A percentile compares a stretch with the other conserved stretches of the same genome.
These are phyloP conservation scores for Neonectria neomacrospora DNA, from an alignment of 2,329 filamentous ascomycete species.

Conservation along the genomic window DNA sequence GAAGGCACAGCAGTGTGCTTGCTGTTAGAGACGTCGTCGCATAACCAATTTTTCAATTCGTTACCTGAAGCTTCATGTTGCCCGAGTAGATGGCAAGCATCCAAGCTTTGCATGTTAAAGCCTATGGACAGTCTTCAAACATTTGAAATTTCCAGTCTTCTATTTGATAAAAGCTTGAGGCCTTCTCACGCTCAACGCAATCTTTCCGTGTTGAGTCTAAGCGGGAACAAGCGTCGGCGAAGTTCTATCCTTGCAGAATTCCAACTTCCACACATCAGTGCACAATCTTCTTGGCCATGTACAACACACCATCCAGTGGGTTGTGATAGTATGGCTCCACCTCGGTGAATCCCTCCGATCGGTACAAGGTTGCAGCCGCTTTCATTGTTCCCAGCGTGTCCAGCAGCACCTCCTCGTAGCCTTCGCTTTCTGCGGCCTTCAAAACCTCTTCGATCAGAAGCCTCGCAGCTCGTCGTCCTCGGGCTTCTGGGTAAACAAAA, in stretches of 20 bases:
- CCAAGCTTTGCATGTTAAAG: too few species aligned
- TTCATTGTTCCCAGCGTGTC: slow-evolving; percentile 42
- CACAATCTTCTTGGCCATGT: slow-evolving; percentile 31
- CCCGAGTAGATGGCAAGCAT: too few species aligned
- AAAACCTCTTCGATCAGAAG: slow-evolving; percentile 35
- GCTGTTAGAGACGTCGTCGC: too few species aligned
- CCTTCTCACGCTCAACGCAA: too few species aligned
- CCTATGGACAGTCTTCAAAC: too few species aligned
- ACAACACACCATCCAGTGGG: slow-evolving; percentile 35
- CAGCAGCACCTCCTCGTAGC: slow-evolving; percentile 41
- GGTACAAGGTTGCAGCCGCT: slow-evolving; percentile 41
- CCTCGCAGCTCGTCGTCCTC: slow-evolving; percentile 40
- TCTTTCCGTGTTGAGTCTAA: neutral
- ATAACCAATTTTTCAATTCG: too few species aligned
- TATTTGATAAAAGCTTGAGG: too few species aligned
- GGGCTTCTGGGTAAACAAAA: slow-evolving; percentile 43
- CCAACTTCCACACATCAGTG: neutral
- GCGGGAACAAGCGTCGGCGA: neutral
- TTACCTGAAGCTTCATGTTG: too few species aligned
- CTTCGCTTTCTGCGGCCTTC: slow-evolving; percentile 21
- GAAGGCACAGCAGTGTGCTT: too few species aligned
- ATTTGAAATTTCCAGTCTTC: too few species aligned
- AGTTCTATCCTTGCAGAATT: neutral
- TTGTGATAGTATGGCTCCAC: slow-evolving; percentile 38
- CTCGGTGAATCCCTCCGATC: slow-evolving; percentile 39